Percentiles rank a stretch among this genome's conserved stretches.
Conservation (phyloP, 331 rosid genomes). For the Pyracantha coccinea region DNA sequence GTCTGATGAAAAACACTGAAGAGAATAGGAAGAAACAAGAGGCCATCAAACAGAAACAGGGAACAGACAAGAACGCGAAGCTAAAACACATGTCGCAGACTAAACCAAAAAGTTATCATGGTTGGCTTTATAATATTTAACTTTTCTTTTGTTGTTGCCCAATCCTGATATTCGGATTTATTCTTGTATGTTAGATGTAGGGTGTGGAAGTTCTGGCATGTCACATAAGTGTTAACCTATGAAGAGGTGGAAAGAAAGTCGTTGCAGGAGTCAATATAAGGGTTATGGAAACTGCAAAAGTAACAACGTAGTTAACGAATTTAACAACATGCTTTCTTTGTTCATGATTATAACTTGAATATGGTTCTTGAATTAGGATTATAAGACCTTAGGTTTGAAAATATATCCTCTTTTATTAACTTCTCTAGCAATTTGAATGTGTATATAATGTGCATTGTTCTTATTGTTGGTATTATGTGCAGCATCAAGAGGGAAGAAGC, state of each 20-base stretch:
- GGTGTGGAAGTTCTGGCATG: background rate
- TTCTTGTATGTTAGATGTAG: background rate
- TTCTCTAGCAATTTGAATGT: background rate
- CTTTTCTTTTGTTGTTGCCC: background rate
- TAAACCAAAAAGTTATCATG: conserved; percentile 37
- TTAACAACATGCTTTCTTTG: background rate
- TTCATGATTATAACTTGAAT: background rate
- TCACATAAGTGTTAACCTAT: background rate
- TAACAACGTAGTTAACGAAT: background rate
- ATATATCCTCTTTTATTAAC: background rate
- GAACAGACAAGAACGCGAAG: conserved; percentile 38
- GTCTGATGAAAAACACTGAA: conserved; percentile 52
- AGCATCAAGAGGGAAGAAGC: conserved; percentile 57
- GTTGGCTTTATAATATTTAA: conserved; percentile 25
- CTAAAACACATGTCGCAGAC: conserved; percentile 20
- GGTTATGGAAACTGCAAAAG: background rate
- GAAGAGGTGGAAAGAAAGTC: conserved; percentile 1
- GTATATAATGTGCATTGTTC: background rate
- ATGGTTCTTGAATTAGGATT: background rate
- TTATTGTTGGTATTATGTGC: conserved; percentile 36
- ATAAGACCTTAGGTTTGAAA: background rate
- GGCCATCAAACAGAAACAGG: conserved; percentile 22
- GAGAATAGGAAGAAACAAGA: conserved; percentile 45
- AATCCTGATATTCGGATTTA: background rate
- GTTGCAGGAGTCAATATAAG: background rate